Conservation (phyloP, 176 grass and related monocot species). For the Phragmites australis region DNA sequence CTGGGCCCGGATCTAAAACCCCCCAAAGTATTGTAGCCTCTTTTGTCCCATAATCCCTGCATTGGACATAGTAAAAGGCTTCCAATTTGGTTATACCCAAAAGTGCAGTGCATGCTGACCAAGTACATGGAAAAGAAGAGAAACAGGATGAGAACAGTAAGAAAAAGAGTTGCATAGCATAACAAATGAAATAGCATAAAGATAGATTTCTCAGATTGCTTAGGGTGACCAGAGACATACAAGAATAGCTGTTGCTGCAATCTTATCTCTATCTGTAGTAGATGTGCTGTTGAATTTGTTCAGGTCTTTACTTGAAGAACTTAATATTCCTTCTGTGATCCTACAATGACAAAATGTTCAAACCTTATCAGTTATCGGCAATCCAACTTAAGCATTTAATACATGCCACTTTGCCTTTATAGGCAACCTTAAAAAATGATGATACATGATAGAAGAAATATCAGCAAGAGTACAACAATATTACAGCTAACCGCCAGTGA, state of each 20-base stretch:
- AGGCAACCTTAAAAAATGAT: background rate
- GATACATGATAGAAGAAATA: background rate
- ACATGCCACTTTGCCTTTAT: background rate
- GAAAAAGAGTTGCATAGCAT: background rate
- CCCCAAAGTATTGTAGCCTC: background rate
- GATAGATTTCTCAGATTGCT: background rate
- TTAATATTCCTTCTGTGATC: conserved; percentile 62
- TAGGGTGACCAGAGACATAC: conserved; percentile 47
- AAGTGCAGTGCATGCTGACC: background rate
- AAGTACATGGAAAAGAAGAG: background rate
- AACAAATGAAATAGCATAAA: background rate
- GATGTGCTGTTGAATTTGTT: conserved; percentile 33
- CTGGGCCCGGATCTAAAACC: background rate
- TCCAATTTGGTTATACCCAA: background rate
- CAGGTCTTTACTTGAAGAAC: conserved; percentile 37
- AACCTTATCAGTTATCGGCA: conserved; percentile 21
- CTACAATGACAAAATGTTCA: conserved; percentile 50
- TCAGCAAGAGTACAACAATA: background rate
- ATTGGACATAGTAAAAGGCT: background rate
- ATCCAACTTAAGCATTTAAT: background rate
- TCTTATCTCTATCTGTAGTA: conserved; percentile 34
- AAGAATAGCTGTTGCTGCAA: conserved; percentile 46
- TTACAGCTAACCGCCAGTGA: background rate
- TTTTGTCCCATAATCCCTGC: background rate
- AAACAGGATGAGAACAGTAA: background rate